These are phyloP conservation scores for Houttuynia cordata DNA, from an alignment of 164 flowering plant species.

Conservation along the genomic window DNA sequence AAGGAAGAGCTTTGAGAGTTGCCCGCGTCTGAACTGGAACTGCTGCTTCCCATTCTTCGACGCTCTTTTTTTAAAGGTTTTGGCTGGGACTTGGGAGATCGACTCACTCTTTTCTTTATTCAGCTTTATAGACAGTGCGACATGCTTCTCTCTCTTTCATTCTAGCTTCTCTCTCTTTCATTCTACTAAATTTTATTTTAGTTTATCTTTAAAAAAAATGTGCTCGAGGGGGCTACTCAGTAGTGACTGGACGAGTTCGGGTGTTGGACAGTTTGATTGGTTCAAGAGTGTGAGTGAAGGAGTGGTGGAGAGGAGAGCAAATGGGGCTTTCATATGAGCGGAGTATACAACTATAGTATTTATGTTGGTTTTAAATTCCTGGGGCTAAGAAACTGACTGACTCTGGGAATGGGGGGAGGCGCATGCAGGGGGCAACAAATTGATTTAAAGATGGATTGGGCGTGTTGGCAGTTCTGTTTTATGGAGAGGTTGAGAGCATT, in stretches of 20 bases:
- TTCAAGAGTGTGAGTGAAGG: neutral
- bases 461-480: neutral
- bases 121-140: too few species aligned
- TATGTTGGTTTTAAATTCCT: too few species aligned
- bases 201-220: too few species aligned
- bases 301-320: neutral
- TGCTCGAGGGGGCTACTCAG: neutral
- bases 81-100: neutral
- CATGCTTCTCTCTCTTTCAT: too few species aligned
- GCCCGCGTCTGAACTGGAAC: neutral
- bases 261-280: neutral
- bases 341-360: too few species aligned
- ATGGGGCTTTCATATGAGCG: neutral
- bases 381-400: neutral
- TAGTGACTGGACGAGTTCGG: neutral
- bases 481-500: too few species aligned
- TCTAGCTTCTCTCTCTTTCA: too few species aligned
- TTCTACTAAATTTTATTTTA: too few species aligned
- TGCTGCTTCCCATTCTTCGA: conserved; percentile 5
- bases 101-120: neutral
- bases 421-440: neutral
- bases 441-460: neutral
- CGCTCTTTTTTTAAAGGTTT: neutral
- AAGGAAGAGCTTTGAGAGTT: neutral
- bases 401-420: neutral